These are phyloP conservation scores for Pholiota microspora DNA, from an alignment of 768 basidiomycete species.

Conservation along the genomic window DNA sequence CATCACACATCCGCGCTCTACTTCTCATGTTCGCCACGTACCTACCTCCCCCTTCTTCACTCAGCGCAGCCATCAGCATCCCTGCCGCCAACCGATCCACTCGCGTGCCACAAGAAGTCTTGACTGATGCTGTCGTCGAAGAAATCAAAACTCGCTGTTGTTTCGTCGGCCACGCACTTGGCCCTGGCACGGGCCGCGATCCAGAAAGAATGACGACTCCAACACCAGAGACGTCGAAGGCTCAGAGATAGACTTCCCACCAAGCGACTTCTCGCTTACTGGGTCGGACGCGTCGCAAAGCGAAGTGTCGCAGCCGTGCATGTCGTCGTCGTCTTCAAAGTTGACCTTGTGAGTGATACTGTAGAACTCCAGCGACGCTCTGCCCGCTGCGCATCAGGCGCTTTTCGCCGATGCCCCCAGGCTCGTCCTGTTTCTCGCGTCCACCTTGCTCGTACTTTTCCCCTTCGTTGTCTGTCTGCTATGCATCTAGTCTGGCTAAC, in stretches of 20 bases:
- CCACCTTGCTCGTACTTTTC: too few relatives aligned
- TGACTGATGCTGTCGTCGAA: conserved; percentile 81
- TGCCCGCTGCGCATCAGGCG: too few relatives aligned
- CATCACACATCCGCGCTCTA: conserved; percentile 76
- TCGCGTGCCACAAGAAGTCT: conserved; percentile 74
- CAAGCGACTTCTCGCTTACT: conserved; percentile 54
- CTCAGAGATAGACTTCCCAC: conserved; percentile 40
- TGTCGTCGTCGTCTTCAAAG: too few relatives aligned
- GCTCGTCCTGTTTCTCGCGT: too few relatives aligned
- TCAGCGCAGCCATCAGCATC: conserved; percentile 62
- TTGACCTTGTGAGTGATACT: too few relatives aligned
- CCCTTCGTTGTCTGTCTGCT: too few relatives aligned
- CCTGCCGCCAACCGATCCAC: conserved; percentile 61
- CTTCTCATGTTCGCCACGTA: conserved; percentile 83
- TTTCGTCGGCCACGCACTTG: conserved; percentile 73
- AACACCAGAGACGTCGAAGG: conserved; percentile 26
- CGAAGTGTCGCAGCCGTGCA: conserved; percentile 41
- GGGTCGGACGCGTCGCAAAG: conserved; percentile 52
- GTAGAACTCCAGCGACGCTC: too few relatives aligned
- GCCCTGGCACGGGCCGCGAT: conserved; percentile 19
- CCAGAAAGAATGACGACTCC: conserved; percentile 25
- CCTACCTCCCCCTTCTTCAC: conserved; percentile 73
- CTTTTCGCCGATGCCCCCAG: too few relatives aligned
- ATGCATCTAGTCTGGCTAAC: too few relatives aligned
- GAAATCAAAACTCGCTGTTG: conserved; percentile 89